Evolutionary conservation across 768 basidiomycete genomes (phyloP), one percentile per base, ranked within the genome.

Genomic region (Megacollybia marginata): DNA sequence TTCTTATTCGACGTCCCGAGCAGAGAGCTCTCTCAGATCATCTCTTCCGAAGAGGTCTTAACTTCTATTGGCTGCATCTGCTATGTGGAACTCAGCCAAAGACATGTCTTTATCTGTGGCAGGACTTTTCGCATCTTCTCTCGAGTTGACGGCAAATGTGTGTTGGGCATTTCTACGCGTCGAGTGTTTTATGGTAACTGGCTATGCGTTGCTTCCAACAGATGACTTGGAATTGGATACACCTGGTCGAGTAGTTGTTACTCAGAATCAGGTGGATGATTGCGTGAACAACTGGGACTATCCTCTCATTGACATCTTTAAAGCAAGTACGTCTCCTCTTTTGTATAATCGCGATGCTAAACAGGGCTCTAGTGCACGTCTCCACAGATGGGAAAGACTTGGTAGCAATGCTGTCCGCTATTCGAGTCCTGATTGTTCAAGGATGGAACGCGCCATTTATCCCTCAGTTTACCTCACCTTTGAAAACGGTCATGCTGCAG

Each of bases 1-100:
- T 85, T 74, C 53, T 50, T 89, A 2, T 88, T 78, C 74, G 78
- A 91, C 55, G 67, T 89, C 19, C 70, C 71, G 2, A 72, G 75
- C 0, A 77, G 74, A 0, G 54, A 62, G 18, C 54, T 80, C 12
- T 59, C 77, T 1, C 75, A 83, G 59, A 71, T 69, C 5, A 69
- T 86, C 33, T 52, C 62, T 2, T 72, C 76, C 15, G 13, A n/a
- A 10, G n/a, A 15, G 5, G 28, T 5, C 4, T 16, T 44, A 15
- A 4, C 44, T 31, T 19, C 23, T 13, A 44, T 44, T 40, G 38
- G 38, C 3, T 2, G n/a, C 5, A 5, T 28, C 23, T 5, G 5
- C 47, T 88, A 88, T 53, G 84, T 88, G 33, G 88, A 90, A 55
- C 63, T 89, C 49, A 75, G 73, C 48, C 66, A 70, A 42, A 62